Evolutionary conservation across 202 grass and related monocot species (phyloP), one percentile per base, ranked within the genome.

Genomic region (Hordeum pubiflorum): DNA sequence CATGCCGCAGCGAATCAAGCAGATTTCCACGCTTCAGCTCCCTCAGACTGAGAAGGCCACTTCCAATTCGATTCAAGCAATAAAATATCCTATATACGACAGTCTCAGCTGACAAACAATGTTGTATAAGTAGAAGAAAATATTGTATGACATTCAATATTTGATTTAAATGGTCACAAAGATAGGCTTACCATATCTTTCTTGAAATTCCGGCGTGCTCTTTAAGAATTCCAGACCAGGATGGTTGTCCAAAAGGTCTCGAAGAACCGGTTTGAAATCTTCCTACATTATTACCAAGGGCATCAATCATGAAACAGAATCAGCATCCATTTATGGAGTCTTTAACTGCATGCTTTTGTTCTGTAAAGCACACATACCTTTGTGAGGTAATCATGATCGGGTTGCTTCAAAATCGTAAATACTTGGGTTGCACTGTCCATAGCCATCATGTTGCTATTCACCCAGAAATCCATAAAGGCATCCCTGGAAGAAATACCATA

Each of bases 61-160:
- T 73, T 82, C 96, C 90, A 59, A 91, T 89, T 95, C 87, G 91
- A 93, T 91, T 95, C 87, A 95, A 86, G 83, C 81, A 91, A 82
- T 95, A 95, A 70, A 95, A 99, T 85, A 99, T 99, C 85, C 96
- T 95, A 88, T 95, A 85, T 90, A 93, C 74, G 75, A 96, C 92
- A 86, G 96, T 99, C 87, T 99, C 96, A 83, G 85, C 96, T 99
- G 92, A 33, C 50, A 87, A 86, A 85, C 65, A 86, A 82, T 41
- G 48, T 24, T 86, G 48, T 79, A 75, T 86, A 82, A 89, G 83
- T 82, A 56, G 12, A 60, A 86, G 72, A 65, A 82, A 69, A 82
- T 54, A 79, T 2, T 38, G 41, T 18, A 74, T 48, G 29, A 33
- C 1, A 50, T 85, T 60, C 58, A 27, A 63, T 68, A 86, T 63